Percentiles rank a stretch among this genome's conserved stretches.
phyloP scores from a whole-genome alignment of 139 green algal genomes.

The Coccomyxa sp. region DNA sequence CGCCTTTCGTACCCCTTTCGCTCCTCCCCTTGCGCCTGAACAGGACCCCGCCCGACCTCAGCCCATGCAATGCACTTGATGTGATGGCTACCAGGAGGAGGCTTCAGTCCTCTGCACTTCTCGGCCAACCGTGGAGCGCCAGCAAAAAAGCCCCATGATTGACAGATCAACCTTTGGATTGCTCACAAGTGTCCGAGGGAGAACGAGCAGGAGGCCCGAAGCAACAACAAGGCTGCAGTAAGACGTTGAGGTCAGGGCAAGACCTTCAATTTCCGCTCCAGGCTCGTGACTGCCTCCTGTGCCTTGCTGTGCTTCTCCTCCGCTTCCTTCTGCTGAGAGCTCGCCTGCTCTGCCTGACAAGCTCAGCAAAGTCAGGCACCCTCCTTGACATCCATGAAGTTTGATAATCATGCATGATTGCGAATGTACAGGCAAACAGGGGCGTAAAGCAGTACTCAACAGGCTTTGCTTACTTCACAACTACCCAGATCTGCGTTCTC shows the following conservation, averaged over 20 bases:
- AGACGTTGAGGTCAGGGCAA: too few species aligned
- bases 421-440: background rate
- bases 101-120: background rate
- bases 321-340: background rate
- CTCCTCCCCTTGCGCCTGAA: background rate
- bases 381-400: background rate
- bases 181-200: background rate
- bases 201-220: background rate
- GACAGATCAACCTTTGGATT: background rate
- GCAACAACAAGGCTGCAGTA: background rate
- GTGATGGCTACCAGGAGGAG: background rate
- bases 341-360: background rate
- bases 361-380: background rate
- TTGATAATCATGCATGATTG: background rate
- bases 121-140: too few species aligned
- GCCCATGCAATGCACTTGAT: background rate
- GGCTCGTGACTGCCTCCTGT: background rate
- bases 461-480: background rate
- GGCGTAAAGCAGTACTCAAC: background rate
- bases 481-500: background rate
- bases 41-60: background rate
- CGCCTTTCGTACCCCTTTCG: background rate
- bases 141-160: background rate
- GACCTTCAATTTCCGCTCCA: background rate
- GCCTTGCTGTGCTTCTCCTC: background rate